Evolutionary conservation across 2,329 filamentous ascomycete species (phyloP).

Genomic region (Blumeria graminis): DNA sequence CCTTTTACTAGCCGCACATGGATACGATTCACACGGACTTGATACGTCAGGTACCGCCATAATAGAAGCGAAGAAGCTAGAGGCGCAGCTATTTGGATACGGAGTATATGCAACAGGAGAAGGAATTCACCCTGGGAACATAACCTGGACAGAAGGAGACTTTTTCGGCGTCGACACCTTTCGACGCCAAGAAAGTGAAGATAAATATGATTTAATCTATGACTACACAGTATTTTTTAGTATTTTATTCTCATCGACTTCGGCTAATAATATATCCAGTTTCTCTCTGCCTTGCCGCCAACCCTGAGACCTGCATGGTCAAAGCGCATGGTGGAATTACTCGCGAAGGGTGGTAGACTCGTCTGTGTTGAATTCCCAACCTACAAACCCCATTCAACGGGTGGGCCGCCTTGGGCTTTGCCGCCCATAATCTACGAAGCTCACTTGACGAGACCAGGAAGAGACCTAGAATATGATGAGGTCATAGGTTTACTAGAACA

Average conservation of each 20-base stretch:
- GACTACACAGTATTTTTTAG: constrained; percentile 31
- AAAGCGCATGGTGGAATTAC: constrained; percentile 24
- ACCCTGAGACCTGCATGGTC: constrained; percentile 28
- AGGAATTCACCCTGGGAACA: constrained; percentile 22
- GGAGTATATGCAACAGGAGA: constrained; percentile 21
- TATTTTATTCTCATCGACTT: background rate
- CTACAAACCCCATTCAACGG: constrained; percentile 36
- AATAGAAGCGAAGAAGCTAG: constrained; percentile 22
- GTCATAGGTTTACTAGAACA: constrained; percentile 24
- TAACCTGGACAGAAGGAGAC: constrained; percentile 35
- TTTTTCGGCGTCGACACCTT: constrained; percentile 41
- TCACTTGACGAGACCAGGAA: constrained; percentile 45
- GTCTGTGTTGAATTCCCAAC: constrained; percentile 58
- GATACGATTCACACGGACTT: constrained; percentile 49
- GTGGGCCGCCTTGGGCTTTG: constrained; percentile 51
- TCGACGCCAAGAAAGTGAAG: constrained; percentile 4
- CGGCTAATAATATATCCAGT: constrained; percentile 18
- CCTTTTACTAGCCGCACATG: constrained; percentile 45
- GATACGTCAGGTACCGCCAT: constrained; percentile 24
- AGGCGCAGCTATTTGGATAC: constrained; percentile 15
- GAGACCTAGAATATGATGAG: constrained; percentile 35
- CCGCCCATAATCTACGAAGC: constrained; percentile 45
- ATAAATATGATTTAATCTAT: constrained; percentile 39
- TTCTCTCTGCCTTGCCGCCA: constrained; percentile 36
- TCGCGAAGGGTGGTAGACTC: constrained; percentile 25